Evolutionary conservation across 805 yeast species (phyloP), one percentile per base, ranked within the genome.

Genomic region (Candida andamanensis): DNA sequence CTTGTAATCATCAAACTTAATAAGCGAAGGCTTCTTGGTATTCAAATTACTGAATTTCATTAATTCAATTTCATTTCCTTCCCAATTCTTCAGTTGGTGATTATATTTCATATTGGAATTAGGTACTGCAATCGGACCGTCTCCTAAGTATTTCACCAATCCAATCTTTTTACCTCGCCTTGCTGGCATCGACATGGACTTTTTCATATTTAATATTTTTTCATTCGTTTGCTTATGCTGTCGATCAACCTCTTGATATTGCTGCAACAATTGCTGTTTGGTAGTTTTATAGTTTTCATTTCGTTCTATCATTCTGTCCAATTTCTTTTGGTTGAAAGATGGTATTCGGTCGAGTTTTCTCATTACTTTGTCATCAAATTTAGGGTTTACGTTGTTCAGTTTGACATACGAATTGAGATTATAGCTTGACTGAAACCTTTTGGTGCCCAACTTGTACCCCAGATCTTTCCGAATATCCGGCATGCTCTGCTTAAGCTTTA

Each of bases 11-110:
- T 42, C 45, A 19, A 42, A 29, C 20, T 64, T 54, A 22, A 67
- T 67, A 29, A 68, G 50, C 9, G 58, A 51, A 1, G 74, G 72
- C 32, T 58, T 61, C 16, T 52, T 52, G 12, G 49, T 37, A 10
- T 37, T 31, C 10, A 49, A 17, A 28, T 33, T 50, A 24, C 78
- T 80, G 48, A 79, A 79, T 24, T 67, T 60, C 20, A 63, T 44
- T 29, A 76, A 51, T 15, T 76, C 83, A 18, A 63, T 67, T 24
- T 79, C 81, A 44, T 79, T 78, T 4, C 85, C 85, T 44, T 74
- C 79, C 86, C 85, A 80, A 27, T 60, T 58, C 42, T 62, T 61
- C 29, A 65, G 58, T 11, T 53, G 52, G 1, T 78, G 69, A 41
- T 80, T 77, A 45, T 63, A 80, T 28, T 58, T 61, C 78, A 80